Evolutionary conservation across 345 rosid species (phyloP).

Genomic region (Excoecaria agallocha): DNA sequence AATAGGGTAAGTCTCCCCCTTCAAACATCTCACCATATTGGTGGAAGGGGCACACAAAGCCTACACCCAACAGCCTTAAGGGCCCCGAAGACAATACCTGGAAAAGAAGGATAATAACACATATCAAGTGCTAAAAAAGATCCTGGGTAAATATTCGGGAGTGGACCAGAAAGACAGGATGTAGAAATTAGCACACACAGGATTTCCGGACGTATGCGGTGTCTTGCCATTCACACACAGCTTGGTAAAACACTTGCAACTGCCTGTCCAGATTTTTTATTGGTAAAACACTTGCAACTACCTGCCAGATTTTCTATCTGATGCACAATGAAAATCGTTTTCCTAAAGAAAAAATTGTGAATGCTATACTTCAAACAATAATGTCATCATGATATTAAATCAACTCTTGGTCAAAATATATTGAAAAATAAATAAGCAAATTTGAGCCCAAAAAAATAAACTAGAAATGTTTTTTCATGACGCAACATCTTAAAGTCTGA

Average conservation of each 20-base stretch:
- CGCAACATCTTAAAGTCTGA: background rate
- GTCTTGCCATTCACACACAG: background rate
- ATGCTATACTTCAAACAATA: background rate
- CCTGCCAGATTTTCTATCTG: background rate
- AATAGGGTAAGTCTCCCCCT: background rate
- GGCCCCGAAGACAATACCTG: background rate
- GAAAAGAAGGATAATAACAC: background rate
- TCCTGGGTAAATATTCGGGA: background rate
- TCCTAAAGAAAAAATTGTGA: background rate
- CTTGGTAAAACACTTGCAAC: background rate
- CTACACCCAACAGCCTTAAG: background rate
- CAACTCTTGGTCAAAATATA: background rate
- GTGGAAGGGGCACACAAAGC: background rate
- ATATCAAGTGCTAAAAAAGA: no score
- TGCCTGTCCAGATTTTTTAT: background rate
- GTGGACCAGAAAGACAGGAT: background rate
- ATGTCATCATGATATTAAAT: background rate
- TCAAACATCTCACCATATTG: background rate
- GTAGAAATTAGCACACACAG: background rate
- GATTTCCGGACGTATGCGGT: background rate
- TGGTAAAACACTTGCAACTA: background rate
- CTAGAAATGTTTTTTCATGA: background rate
- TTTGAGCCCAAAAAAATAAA: background rate
- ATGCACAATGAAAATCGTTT: background rate
- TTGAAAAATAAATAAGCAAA: background rate